Conservation (phyloP, 331 rosid species). For the Malus hybrid region DNA sequence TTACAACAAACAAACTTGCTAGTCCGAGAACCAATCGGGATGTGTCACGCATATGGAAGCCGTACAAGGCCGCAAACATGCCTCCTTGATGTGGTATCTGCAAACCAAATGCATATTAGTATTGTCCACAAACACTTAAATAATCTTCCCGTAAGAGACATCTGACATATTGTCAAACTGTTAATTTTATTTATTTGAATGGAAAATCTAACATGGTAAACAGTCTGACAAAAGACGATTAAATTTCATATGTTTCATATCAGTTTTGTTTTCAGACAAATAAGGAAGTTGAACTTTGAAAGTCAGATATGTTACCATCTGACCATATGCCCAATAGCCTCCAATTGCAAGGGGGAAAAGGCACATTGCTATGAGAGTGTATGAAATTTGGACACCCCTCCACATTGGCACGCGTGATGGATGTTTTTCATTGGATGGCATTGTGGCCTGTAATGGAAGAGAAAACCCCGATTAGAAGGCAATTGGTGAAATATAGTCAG, state of each 20-base stretch:
- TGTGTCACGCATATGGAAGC: constrained; percentile 10
- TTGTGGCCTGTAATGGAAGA: constrained; percentile 28
- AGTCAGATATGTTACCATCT: neutral
- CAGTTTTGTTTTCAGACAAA: neutral
- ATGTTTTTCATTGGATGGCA: constrained; percentile 45
- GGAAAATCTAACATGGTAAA: neutral
- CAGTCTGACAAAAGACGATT: no score
- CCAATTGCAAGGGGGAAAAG: constrained; percentile 38
- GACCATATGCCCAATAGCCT: constrained; percentile 46
- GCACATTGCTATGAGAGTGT: constrained; percentile 30
- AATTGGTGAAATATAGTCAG: neutral
- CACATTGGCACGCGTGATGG: constrained; percentile 53
- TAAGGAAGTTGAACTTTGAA: neutral
- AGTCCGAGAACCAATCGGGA: constrained; percentile 16
- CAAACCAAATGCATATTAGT: neutral
- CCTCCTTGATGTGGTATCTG: constrained; percentile 33
- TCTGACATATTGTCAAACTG: neutral
- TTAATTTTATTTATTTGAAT: neutral
- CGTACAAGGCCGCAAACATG: constrained; percentile 16
- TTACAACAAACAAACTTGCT: constrained; percentile 18
- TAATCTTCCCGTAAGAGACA: neutral
- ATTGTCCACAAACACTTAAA: neutral
- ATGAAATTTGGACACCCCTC: constrained; percentile 37
- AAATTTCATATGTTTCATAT: neutral
- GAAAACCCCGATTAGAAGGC: neutral